Conservation (phyloP, 768 basidiomycete species). For the Trametes meyenii region DNA sequence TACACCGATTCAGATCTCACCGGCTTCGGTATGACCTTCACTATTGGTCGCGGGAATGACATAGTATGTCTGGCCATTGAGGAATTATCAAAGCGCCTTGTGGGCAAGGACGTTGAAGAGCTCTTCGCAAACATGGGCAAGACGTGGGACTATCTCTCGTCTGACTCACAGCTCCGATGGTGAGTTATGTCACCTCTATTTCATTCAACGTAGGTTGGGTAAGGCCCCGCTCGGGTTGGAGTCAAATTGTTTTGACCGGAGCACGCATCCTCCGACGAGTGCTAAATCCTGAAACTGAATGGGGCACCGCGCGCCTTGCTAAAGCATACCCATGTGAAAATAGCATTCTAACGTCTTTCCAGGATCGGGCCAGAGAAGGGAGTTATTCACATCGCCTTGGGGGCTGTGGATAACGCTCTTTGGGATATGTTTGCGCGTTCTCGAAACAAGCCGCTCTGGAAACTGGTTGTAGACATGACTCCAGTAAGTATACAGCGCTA, state of each 20-base stretch:
- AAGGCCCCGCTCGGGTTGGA: too few species aligned
- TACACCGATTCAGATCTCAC: constrained; percentile 70
- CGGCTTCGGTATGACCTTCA: constrained; percentile 95
- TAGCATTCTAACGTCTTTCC: not conserved
- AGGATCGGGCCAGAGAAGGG: constrained; percentile 96
- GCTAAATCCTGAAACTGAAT: too few species aligned
- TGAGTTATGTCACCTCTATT: constrained; percentile 34
- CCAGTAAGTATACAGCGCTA: constrained; percentile 45
- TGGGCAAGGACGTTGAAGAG: constrained; percentile 79
- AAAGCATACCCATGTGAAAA: too few species aligned
- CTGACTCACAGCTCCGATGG: constrained; percentile 93
- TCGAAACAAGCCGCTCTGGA: constrained; percentile 88
- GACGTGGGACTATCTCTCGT: constrained; percentile 84
- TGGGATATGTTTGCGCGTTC: constrained; percentile 93
- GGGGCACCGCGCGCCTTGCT: too few species aligned
- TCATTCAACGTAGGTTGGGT: too few species aligned
- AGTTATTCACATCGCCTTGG: constrained; percentile 88
- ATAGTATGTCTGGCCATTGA: constrained; percentile 87
- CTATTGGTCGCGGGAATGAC: constrained; percentile 93
- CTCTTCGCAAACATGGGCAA: constrained; percentile 91
- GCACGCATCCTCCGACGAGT: not conserved
- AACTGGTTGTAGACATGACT: constrained; percentile 89
- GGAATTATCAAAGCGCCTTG: constrained; percentile 76
- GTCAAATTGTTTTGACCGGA: not conserved
- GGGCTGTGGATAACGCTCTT: constrained; percentile 87